These are phyloP conservation scores for Chrysosporium keratinophilum DNA, from an alignment of 2,329 filamentous ascomycete species.

Conservation along the genomic window DNA sequence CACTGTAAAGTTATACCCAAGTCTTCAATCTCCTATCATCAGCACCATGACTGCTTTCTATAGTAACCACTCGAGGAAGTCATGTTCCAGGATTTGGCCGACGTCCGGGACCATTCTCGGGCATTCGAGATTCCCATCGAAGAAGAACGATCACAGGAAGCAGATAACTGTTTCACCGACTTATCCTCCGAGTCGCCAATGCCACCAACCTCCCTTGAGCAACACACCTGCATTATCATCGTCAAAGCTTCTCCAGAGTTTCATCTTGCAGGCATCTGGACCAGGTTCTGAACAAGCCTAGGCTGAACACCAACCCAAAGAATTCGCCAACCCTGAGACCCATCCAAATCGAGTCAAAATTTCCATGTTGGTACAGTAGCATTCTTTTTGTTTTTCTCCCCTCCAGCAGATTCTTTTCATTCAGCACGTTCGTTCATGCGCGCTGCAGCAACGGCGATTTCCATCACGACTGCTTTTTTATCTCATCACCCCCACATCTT, in stretches of 20 bases:
- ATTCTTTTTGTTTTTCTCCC: neutral
- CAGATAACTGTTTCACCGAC: no score
- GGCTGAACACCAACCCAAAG: neutral
- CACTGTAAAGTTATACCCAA: no score
- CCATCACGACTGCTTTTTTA: neutral
- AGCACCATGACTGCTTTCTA: no score
- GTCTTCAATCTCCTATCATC: no score
- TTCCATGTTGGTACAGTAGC: slow-evolving; percentile 17
- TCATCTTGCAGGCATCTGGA: neutral
- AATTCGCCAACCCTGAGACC: neutral
- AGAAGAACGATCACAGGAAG: no score
- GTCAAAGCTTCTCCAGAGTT: neutral
- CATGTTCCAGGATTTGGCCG: no score
- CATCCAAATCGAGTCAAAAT: slow-evolving; percentile 27
- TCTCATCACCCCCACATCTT: neutral
- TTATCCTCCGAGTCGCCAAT: no score
- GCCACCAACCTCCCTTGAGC: neutral
- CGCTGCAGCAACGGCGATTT: neutral
- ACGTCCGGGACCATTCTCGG: no score
- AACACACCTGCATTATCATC: neutral
- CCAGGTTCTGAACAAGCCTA: slow-evolving; percentile 2
- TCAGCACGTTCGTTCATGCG: neutral
- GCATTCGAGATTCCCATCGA: no score
- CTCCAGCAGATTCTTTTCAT: neutral
- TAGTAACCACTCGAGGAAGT: no score